Evolutionary conservation across 176 grass and related monocot species (phyloP).

Genomic region (Areca catechu): DNA sequence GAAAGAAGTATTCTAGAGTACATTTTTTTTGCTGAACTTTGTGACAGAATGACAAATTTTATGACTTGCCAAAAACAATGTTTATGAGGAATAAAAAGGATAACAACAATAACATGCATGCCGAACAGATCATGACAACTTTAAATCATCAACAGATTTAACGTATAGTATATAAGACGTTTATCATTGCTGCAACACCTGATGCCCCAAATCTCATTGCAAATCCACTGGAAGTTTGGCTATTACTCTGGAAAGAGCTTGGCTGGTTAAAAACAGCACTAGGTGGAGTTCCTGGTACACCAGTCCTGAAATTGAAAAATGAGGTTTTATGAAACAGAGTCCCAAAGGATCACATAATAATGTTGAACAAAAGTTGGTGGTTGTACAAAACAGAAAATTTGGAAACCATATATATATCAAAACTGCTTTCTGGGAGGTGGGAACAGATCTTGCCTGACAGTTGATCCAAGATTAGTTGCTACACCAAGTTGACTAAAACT

Average conservation of each 20-base stretch:
- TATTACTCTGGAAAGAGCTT: constrained; percentile 22
- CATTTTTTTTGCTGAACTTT: too few relatives aligned
- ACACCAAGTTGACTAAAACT: constrained; percentile 82
- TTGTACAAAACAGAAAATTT: too few relatives aligned
- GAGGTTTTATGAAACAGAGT: not conserved
- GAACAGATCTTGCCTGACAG: constrained; percentile 24
- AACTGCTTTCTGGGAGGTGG: not conserved
- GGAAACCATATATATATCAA: not conserved
- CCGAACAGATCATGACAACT: not conserved
- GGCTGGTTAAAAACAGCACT: constrained; percentile 30
- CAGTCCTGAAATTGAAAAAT: constrained; percentile 35
- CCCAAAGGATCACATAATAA: too few relatives aligned
- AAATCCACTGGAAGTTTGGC: constrained; percentile 28
- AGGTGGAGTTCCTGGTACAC: constrained; percentile 21
- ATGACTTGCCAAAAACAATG: too few relatives aligned
- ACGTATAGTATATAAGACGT: not conserved
- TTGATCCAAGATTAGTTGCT: constrained; percentile 34
- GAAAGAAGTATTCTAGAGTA: too few relatives aligned
- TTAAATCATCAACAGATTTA: not conserved
- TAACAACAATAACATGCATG: not conserved
- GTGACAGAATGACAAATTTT: too few relatives aligned
- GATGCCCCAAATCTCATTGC: constrained; percentile 52
- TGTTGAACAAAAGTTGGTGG: too few relatives aligned
- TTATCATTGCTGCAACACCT: constrained; percentile 17
- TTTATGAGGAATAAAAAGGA: too few relatives aligned